Evolutionary conservation across 352 stramenopile species (phyloP), one percentile per base, ranked within the genome.

Genomic region (Thalassiosira mediterranea): DNA sequence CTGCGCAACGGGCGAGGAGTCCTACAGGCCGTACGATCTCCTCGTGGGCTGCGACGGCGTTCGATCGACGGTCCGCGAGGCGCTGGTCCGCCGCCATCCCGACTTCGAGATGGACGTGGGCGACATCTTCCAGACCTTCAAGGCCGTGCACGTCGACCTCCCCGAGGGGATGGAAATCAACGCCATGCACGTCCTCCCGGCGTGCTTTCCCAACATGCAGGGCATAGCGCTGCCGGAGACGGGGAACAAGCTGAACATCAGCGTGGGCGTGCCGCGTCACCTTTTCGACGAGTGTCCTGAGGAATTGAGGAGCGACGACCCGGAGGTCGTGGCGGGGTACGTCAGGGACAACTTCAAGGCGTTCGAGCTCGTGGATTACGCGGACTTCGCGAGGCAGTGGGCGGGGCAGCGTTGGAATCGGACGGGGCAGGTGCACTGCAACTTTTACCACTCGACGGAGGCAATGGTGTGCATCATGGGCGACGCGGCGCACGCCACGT

Each of bases 341-440:
- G 47, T 75, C 15, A 78, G 63, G 42, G 42, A 79, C 17, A 84
- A 87, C 40, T 82, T 87, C 15, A 81, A 84, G 29, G 64, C 65
- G 23, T 87, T 84, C 46, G 17, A 54, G 46, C 38, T 80, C 17
- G 66, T 53, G 1, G 74, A 87, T 21, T 84, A 82, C 44, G 37
- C 71, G n/a, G 79, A 87, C 38, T 81, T 81, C 38, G 70, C 64
- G 25, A 53, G 56, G 19, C 79, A 87, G 44, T 87, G 79, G 79
- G 65, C 66, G 1, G 69, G 70, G 31, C 74, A 84, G 37, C 53
- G 74, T 28, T 87, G 79, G 79, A 84, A 83, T 62, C 44, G 57
- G 37, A 87, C 79, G 7, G 79, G 79, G 13, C 67, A 73, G 63
- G 76, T 88, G 8, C 72, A 88, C 52, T 88, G 80, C 58, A 88